These are phyloP conservation scores for Periconia digitata DNA, from an alignment of 2,329 filamentous ascomycete genomes.

Conservation along the genomic window DNA sequence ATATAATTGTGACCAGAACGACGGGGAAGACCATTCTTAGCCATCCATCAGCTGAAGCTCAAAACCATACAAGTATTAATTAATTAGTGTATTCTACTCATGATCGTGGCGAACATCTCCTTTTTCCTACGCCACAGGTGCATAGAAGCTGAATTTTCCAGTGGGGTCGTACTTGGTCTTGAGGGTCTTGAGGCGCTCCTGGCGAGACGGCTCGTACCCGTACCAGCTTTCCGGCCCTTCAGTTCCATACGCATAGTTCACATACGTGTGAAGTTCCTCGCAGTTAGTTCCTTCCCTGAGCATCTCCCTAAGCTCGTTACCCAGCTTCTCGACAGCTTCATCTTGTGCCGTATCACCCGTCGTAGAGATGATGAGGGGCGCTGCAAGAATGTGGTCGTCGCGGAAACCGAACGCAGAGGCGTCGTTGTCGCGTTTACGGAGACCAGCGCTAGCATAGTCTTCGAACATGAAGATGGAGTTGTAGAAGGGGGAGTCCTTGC, in stretches of 20 bases:
- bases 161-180: slow-evolving; percentile 40
- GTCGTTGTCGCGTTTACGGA: slow-evolving; percentile 40
- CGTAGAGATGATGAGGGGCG: slow-evolving; percentile 21
- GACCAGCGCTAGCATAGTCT: slow-evolving; percentile 53
- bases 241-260: slow-evolving; percentile 40
- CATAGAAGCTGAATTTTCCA: slow-evolving; percentile 34
- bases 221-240: slow-evolving; percentile 33
- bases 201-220: slow-evolving; percentile 35
- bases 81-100: no score
- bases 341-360: slow-evolving; percentile 11
- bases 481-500: slow-evolving; percentile 23
- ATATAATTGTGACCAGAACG: no score
- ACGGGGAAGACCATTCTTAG: no score
- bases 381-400: slow-evolving; percentile 30
- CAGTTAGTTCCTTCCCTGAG: slow-evolving; percentile 20
- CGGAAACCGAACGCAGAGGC: slow-evolving; percentile 53
- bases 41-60: no score
- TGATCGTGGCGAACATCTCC: no score
- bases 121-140: no score
- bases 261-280: slow-evolving; percentile 29
- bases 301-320: slow-evolving; percentile 20
- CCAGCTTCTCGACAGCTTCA: slow-evolving; percentile 14
- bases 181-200: slow-evolving; percentile 29
- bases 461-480: slow-evolving; percentile 59
- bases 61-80: no score